phyloP scores from a whole-genome alignment of 345 rosid genomes.

The Toxicodendron radicans region DNA sequence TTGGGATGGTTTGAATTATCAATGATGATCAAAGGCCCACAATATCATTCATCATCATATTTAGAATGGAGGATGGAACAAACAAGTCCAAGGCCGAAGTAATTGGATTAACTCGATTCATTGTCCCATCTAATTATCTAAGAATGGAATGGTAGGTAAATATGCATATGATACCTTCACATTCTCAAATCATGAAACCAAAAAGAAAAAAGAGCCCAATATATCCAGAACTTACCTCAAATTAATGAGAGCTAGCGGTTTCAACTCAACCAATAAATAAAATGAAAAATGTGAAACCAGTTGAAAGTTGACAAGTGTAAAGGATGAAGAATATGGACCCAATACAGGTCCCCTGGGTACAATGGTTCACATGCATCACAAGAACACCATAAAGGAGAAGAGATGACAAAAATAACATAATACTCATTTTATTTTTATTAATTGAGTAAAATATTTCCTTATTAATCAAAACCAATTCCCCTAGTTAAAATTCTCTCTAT shows the following conservation, averaged over 20 bases:
- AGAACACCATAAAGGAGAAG: constrained; percentile 11
- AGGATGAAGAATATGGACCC: constrained; percentile 13
- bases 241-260: not conserved
- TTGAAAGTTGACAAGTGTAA: constrained; percentile 8
- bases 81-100: not conserved
- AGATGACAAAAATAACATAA: too few species aligned
- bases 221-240: too few species aligned
- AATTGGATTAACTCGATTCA: not conserved
- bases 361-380: constrained; percentile 32
- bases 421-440: too few species aligned
- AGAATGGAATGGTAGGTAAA: not conserved
- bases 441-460: too few species aligned
- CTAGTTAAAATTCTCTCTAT: too few species aligned
- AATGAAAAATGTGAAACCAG: not conserved
- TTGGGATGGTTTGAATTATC: not conserved
- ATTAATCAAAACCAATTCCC: too few species aligned
- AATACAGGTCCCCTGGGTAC: not conserved
- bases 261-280: not conserved
- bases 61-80: constrained; percentile 10
- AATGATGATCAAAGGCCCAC: constrained; percentile 19
- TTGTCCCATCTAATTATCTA: not conserved
- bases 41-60: constrained; percentile 14
- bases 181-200: not conserved
- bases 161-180: not conserved
- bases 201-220: too few species aligned